A percentile compares a stretch with the other conserved stretches of the same genome.
Evolutionary conservation across 768 basidiomycete genomes (phyloP).

Genomic region (Boletus vinaceobasis): DNA sequence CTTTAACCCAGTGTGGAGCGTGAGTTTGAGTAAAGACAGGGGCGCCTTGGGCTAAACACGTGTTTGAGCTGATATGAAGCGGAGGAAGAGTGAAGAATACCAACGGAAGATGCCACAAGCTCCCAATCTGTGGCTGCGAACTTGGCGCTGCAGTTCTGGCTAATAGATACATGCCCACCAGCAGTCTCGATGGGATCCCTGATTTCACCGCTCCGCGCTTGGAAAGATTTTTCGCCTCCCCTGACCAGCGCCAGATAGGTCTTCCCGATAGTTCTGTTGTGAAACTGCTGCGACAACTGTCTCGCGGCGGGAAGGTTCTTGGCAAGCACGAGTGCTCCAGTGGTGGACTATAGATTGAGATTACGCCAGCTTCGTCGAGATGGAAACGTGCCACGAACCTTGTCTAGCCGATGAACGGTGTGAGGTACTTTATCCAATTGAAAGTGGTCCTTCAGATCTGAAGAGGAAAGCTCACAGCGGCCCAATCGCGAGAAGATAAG

Average conservation of each 20-base stretch:
- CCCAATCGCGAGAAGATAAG: conserved; percentile 1
- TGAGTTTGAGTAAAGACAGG: conserved; percentile 54
- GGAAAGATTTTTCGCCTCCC: conserved; percentile 47
- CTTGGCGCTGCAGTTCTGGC: conserved; percentile 29
- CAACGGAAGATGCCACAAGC: conserved; percentile 54
- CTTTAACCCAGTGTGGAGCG: conserved; percentile 60
- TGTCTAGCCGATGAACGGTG: conserved; percentile 65
- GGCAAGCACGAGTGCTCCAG: conserved; percentile 59
- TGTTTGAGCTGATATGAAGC: conserved; percentile 27
- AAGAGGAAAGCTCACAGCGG: not conserved
- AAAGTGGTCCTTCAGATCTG: conserved; percentile 32
- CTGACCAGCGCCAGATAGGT: conserved; percentile 64
- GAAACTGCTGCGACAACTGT: conserved; percentile 56
- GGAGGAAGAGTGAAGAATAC: conserved; percentile 23
- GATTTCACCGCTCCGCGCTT: conserved; percentile 40
- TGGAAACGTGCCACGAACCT: conserved; percentile 35
- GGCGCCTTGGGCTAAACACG: conserved; percentile 38
- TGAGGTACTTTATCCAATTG: conserved; percentile 37
- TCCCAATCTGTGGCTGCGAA: conserved; percentile 51
- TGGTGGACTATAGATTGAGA: conserved; percentile 45
- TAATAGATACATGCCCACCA: conserved; percentile 42
- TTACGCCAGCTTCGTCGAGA: not conserved
- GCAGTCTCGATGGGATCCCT: conserved; percentile 38
- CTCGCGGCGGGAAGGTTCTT: conserved; percentile 41
- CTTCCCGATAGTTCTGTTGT: conserved; percentile 45